phyloP scores from a whole-genome alignment of 2,329 filamentous ascomycete species.

The Sclerotinia spermophila region DNA sequence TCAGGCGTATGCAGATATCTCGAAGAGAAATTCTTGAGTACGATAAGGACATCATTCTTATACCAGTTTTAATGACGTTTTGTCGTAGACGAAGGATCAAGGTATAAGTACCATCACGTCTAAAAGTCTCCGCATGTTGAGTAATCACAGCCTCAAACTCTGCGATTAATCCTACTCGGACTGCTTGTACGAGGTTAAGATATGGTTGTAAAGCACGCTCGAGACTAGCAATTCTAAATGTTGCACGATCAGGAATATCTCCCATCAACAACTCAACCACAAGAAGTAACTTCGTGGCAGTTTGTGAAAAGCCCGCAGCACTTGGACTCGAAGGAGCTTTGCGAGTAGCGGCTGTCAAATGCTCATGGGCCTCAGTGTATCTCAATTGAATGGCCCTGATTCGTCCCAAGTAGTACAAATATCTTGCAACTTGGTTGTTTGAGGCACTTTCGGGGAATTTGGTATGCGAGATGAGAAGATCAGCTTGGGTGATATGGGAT shows the following conservation, averaged over 20 bases:
- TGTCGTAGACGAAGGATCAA: constrained; percentile 91
- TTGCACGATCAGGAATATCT: constrained; percentile 91
- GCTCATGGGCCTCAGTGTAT: constrained; percentile 95
- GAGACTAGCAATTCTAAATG: constrained; percentile 85
- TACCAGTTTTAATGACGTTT: constrained; percentile 99
- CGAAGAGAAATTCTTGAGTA: constrained; percentile 96
- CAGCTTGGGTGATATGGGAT: constrained; percentile 94
- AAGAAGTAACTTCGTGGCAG: constrained; percentile 91
- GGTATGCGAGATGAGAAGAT: constrained; percentile 91
- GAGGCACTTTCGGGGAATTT: constrained; percentile 91
- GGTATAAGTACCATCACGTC: constrained; percentile 91
- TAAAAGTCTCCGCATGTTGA: constrained; percentile 78
- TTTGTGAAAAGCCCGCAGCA: constrained; percentile 91
- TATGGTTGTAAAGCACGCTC: constrained; percentile 89
- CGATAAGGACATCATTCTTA: constrained; percentile 97
- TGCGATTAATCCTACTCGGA: constrained; percentile 92
- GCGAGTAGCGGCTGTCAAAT: constrained; percentile 86
- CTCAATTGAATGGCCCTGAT: constrained; percentile 94
- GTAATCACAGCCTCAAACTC: constrained; percentile 87
- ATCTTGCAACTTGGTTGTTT: constrained; percentile 97
- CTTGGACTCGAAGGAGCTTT: constrained; percentile 89
- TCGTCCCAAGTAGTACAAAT: constrained; percentile 94
- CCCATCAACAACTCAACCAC: constrained; percentile 98
- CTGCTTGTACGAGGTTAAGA: constrained; percentile 88
- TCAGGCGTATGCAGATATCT: constrained; percentile 93